phyloP scores from a whole-genome alignment of 495 filamentous ascomycete genomes.

The Xylaria scruposa region DNA sequence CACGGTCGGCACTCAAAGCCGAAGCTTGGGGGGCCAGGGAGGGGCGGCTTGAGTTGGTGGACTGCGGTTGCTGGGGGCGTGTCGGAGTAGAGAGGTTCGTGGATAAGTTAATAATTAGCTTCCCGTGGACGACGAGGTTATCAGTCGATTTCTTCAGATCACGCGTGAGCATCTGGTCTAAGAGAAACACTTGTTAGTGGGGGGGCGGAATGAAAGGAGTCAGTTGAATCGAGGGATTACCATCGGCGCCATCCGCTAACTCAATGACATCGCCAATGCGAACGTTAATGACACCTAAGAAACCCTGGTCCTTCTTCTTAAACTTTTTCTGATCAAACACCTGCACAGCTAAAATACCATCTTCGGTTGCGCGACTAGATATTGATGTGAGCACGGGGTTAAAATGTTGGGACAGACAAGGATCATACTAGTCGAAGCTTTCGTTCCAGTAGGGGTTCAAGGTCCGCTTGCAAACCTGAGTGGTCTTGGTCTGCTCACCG shows the following conservation, averaged over 20 bases:
- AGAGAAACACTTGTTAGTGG: conserved; percentile 30
- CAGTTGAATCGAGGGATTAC: conserved; percentile 62
- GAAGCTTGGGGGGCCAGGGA: conserved; percentile 51
- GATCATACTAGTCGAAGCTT: conserved; percentile 88
- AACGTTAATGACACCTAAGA: conserved; percentile 96
- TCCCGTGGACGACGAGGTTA: conserved; percentile 96
- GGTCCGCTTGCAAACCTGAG: conserved; percentile 93
- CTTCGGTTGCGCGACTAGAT: conserved; percentile 80
- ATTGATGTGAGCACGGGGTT: conserved; percentile 22
- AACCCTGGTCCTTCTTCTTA: conserved; percentile 99
- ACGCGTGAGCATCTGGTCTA: conserved; percentile 92
- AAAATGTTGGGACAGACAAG: conserved; percentile 15
- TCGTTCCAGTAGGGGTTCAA: conserved; percentile 99
- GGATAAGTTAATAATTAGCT: conserved; percentile 93
- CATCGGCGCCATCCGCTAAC: conserved; percentile 85
- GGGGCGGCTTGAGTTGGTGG: conserved; percentile 50
- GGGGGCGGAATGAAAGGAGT: neutral
- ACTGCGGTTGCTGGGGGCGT: conserved; percentile 38
- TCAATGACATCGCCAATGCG: conserved; percentile 93
- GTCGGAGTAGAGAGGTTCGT: conserved; percentile 72
- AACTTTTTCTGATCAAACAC: conserved; percentile 99
- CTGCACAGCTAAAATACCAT: conserved; percentile 95
- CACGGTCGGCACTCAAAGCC: conserved; percentile 42
- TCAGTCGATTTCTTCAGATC: conserved; percentile 98
- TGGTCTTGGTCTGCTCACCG: conserved; percentile 96